phyloP scores from a whole-genome alignment of 2,329 filamentous ascomycete genomes.

The Penicillium sp. region DNA sequence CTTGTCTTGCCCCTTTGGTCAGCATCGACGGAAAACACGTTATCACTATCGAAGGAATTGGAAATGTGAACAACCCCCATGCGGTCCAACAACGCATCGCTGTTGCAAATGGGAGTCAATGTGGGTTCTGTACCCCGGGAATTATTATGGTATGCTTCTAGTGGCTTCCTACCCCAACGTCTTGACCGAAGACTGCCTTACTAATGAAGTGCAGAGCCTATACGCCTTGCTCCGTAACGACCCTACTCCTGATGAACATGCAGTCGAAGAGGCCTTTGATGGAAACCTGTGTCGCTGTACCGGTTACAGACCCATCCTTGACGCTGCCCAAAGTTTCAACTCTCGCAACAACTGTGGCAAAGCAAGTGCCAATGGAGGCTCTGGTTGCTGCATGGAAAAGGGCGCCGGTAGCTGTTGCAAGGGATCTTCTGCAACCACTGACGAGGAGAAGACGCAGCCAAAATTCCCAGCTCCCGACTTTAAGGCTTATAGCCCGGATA shows the following conservation, averaged over 20 bases:
- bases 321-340: slow-evolving; percentile 84
- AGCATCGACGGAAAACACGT: slow-evolving; percentile 97
- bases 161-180: neutral
- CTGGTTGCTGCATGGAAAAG: slow-evolving; percentile 72
- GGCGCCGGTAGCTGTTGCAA: slow-evolving; percentile 68
- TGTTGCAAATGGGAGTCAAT: slow-evolving; percentile 88
- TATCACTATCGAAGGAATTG: slow-evolving; percentile 95
- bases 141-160: slow-evolving; percentile 72
- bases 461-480: slow-evolving; percentile 84
- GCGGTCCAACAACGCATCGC: slow-evolving; percentile 89
- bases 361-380: slow-evolving; percentile 57
- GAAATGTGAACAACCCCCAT: slow-evolving; percentile 81
- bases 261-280: slow-evolving; percentile 94
- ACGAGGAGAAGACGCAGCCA: slow-evolving; percentile 40
- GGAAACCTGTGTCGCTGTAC: slow-evolving; percentile 95
- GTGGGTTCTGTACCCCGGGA: slow-evolving; percentile 92
- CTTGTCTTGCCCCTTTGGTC: slow-evolving; percentile 86
- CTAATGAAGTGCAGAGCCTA: slow-evolving; percentile 59
- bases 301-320: slow-evolving; percentile 88
- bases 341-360: slow-evolving; percentile 57
- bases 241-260: slow-evolving; percentile 70
- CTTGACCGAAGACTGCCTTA: slow-evolving; percentile 1
- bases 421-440: slow-evolving; percentile 48
- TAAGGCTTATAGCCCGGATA: slow-evolving; percentile 90
- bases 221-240: slow-evolving; percentile 91